Evolutionary conservation across 345 rosid genomes (phyloP), one percentile per base, ranked within the genome.

Genomic region (Lepidium didymum): DNA sequence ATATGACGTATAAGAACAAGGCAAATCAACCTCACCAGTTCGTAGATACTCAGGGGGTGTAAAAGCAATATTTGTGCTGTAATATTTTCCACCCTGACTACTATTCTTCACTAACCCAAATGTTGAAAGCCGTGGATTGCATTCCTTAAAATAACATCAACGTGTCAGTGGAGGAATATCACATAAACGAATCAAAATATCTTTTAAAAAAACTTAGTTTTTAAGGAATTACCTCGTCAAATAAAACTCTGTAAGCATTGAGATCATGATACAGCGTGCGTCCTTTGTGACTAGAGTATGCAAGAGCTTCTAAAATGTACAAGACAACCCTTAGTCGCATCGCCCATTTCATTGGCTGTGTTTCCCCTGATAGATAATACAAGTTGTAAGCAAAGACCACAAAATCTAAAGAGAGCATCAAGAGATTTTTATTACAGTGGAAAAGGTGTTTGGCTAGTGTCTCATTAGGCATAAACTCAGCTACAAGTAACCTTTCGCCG

Each of bases 41-140:
- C 85, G 85, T 73, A 90, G 75, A 77, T 84, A 90, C 85, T 92
- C 96, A 0, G 98, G 98, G 58, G 98, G 96, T 74, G 95, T 81
- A 76, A 92, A 92, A 43, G 96, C 96, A 82, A 90, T 79, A 80
- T 92, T 86, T 35, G 93, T 88, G 62, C 90, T 88, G 65, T 90
- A 66, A 62, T 92, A 84, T 83, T 84, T 89, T 57, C 94, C 98
- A 52, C 84, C 90, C 63, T 85, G 82, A 29, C 33, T 5, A 54
- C 96, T 87, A 76, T 92, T 92, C 85, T 89, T 92, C 94, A 89
- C 87, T 68, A 92, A 81, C 42, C 98, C 96, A 59, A 92, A 89
- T 75, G 89, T 86, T 25, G 98, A 89, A 64, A 92, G 90, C 65
- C 96, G 81, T 67, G 98, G 91, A 67, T 90, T 90, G 16, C 80